Evolutionary conservation across 1,139 yeast genomes (phyloP).

Genomic region (Scheffersomyces segobiensis): DNA sequence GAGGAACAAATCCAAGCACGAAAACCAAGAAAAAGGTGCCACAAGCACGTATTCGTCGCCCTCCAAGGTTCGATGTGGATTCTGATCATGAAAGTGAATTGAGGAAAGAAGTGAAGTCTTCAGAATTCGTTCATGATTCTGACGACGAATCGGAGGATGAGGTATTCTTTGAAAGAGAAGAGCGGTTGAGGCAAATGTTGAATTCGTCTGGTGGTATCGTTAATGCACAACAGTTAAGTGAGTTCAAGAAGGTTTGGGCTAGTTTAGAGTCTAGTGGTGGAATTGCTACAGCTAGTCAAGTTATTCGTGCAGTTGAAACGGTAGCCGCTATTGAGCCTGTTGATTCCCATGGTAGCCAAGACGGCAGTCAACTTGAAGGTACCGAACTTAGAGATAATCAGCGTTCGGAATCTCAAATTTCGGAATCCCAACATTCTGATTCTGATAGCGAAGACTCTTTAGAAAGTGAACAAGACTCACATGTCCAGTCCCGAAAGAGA

Average conservation of each 20-base stretch:
- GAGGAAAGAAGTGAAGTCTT: slow-evolving; percentile 32
- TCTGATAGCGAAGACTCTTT: background rate
- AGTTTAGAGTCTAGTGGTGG: slow-evolving; percentile 21
- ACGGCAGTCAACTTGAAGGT: background rate
- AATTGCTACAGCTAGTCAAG: slow-evolving; percentile 15
- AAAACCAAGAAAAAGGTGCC: slow-evolving; percentile 3
- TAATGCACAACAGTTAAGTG: slow-evolving; percentile 35
- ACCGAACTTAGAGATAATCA: background rate
- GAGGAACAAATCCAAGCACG: slow-evolving; percentile 8
- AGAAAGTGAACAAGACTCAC: background rate
- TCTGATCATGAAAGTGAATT: slow-evolving; percentile 20
- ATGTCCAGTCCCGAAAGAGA: background rate
- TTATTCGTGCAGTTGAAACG: slow-evolving; percentile 26
- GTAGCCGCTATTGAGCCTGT: background rate
- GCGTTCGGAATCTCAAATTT: background rate
- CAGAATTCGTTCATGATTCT: slow-evolving; percentile 59
- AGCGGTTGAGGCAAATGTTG: slow-evolving; percentile 46
- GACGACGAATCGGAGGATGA: slow-evolving; percentile 72
- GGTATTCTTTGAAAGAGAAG: slow-evolving; percentile 61
- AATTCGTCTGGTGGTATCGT: slow-evolving; percentile 43
- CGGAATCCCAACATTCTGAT: background rate
- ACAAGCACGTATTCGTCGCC: slow-evolving; percentile 12
- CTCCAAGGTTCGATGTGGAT: slow-evolving; percentile 17
- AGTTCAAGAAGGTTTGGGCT: slow-evolving; percentile 42
- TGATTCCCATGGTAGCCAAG: background rate